Base-by-base conservation (phyloP, 208 protist species). In the Blastocrithidia nonstop region DNA sequence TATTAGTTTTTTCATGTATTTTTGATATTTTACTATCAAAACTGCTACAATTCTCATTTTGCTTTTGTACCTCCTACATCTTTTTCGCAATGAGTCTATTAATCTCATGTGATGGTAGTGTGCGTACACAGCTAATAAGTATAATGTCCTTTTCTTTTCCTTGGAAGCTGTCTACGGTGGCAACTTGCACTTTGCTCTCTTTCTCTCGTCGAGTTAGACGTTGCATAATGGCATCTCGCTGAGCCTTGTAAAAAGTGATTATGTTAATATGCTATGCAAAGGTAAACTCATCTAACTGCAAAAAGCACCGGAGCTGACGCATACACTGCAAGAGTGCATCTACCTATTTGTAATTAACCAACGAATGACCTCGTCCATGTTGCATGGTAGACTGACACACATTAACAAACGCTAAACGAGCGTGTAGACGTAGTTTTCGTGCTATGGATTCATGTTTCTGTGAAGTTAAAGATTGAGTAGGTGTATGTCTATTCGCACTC, bases 61-160 rank as follows among this genome's bases (percentile, higher is more conserved):
- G 3, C 2, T 20, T 27, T 32, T 24, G 6, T 11, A 25, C 36
- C 46, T 48, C 74, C 45, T 15, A 67, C 35, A 22, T 53, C 49
- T 15, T 22, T 44, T 9, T 57, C 26, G 26, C 62, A 1, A 22
- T 27, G 5, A 20, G 35, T 0, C 20, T 15, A 9, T 19, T 17
- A 45, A 61, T 29, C 69, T 49, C 38, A 71, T 41, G 40, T n/a
- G 25, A 17, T 8, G 31, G 25, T 45, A 37, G 27, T n/a, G 76
- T 67, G 13, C 84, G 79, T 28, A 93, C 84, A 43, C 84, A 93
- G 59, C 84, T 93, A 37, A 96, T 63, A 42, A 96, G 51, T 13
- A 96, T 82, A 40, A 93, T 78, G 41, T 88, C 68, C 80, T 93
- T 94, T 62, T 96, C 93, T 40, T 83, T 80, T 1, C 93, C 93